Base-by-base conservation (phyloP, 306 rosid genomes). In the Abrus pulchellus region DNA sequence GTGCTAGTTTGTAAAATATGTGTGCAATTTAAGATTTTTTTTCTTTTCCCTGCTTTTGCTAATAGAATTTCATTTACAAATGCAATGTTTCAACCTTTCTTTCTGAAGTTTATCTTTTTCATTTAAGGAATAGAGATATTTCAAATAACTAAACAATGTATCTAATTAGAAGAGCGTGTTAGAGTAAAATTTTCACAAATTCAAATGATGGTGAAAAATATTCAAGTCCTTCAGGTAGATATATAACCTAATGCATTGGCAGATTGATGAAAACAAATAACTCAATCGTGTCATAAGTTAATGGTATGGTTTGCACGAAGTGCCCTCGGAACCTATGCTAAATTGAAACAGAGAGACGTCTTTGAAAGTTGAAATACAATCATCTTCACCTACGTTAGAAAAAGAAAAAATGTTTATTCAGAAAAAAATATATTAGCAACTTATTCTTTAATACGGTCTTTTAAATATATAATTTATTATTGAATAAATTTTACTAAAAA, bases 1-100 rank as follows among this genome's bases (percentile, higher is more conserved):
- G 36, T 55, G 47, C 44, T 74, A 57, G 56, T 30, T 48, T 78
- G 82, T 82, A 60, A 74, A 67, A 82, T 74, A 82, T 65, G 69
- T 77, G 50, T 77, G 78, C 33, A 60, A 72, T 79, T 50, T 70
- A 32, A 43, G 69, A 47, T 14, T 30, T 32, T 45, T 4, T 52
- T 65, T 20, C 41, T 44, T 44, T 44, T 29, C 28, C 14, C 68
- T 36, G 59, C 65, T 44, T 74, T 68, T 52, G 41, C n/a, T 41
- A 60, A 50, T 61, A 33, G 33, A 77, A 52, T 78, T 52, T 74
- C 60, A 44, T 28, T 71, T 52, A 50, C 43, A 27, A 66, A 59
- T 57, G 57, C 5, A 43, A 29, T 71, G 54, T 52, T 59, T 44
- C 74, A 53, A 49, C 59, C 3, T 67, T 43, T 32, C 30, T 12